These are phyloP conservation scores for Chimonanthus praecox DNA, from an alignment of 164 flowering plant species.

Conservation along the genomic window DNA sequence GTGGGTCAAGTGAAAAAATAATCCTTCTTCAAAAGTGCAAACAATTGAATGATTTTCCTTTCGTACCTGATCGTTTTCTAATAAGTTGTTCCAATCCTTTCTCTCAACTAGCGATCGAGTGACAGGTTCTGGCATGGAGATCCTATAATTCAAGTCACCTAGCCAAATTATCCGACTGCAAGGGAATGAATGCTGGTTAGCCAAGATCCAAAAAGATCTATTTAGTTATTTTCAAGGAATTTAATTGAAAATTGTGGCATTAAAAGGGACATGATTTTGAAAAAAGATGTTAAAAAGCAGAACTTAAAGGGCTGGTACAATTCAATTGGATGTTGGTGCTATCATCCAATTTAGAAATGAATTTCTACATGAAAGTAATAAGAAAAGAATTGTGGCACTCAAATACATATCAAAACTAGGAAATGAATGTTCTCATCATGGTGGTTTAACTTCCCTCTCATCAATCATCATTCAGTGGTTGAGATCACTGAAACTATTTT, in stretches of 20 bases:
- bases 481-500: background rate
- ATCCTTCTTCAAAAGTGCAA: background rate
- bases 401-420: background rate
- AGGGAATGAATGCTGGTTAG: background rate
- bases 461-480: background rate
- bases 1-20: background rate
- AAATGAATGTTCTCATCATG: background rate
- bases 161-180: conserved; percentile 32
- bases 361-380: background rate
- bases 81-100: conserved; percentile 22
- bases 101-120: conserved; percentile 22
- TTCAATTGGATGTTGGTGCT: background rate
- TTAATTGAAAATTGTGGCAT: background rate
- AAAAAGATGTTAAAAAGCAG: too few relatives aligned
- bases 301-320: too few relatives aligned
- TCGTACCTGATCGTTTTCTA: conserved; percentile 30
- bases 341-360: background rate
- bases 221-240: background rate
- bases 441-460: conserved; percentile 13
- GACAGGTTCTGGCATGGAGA: conserved; percentile 25
- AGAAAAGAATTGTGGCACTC: background rate
- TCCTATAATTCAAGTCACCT: conserved; percentile 38
- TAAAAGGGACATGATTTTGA: background rate
- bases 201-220: background rate
- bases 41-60: background rate